phyloP scores from a whole-genome alignment of 306 rosid species.

The Prosopis cineraria region DNA sequence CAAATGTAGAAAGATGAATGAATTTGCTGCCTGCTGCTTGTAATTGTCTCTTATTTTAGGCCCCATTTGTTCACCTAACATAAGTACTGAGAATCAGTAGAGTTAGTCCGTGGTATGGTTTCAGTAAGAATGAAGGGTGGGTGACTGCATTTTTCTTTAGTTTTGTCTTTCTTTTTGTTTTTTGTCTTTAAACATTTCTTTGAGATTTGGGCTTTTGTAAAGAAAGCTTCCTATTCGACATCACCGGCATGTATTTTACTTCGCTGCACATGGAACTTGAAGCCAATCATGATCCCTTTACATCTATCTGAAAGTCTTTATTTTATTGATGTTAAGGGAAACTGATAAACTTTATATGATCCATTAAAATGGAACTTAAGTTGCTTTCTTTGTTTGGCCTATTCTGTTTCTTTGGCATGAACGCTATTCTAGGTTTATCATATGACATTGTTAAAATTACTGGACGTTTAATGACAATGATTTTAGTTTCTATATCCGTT shows the following conservation, averaged over 20 bases:
- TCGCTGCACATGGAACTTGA: not conserved
- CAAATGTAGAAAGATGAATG: not conserved
- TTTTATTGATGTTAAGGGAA: not conserved
- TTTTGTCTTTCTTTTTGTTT: not conserved
- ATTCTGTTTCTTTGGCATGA: not conserved
- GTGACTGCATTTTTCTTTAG: not conserved
- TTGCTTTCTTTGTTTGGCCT: not conserved
- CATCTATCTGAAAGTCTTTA: not conserved
- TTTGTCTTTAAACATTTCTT: not conserved
- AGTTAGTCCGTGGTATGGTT: not conserved
- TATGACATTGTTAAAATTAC: not conserved
- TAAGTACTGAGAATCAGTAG: not conserved
- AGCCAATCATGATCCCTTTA: not conserved
- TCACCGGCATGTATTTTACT: not conserved
- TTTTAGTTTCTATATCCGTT: constrained; percentile 1
- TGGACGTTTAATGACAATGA: not conserved
- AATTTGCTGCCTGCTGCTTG: not conserved
- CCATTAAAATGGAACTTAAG: not conserved
- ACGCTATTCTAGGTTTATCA: not conserved
- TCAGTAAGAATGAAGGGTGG: not conserved
- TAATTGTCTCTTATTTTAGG: not conserved
- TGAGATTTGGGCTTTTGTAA: not conserved
- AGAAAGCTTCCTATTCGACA: not conserved
- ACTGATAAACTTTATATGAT: not conserved
- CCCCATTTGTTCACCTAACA: not conserved